Evolutionary conservation across 257 asterid genomes (phyloP), one percentile per base, ranked within the genome.

Genomic region (Gentiana macrophylla): DNA sequence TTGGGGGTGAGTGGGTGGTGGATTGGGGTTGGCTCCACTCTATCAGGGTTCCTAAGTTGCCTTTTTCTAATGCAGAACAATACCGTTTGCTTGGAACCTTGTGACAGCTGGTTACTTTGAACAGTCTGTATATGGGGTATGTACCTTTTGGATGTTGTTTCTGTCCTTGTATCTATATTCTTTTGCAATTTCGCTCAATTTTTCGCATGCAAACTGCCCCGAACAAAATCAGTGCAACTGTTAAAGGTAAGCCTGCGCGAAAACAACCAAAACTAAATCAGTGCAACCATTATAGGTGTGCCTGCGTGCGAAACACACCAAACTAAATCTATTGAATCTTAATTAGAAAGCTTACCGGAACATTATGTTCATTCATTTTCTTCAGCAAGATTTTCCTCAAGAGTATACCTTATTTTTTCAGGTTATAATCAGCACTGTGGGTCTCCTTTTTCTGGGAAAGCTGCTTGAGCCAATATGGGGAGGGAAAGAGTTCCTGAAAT

Each of bases 81-180:
- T 89, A 60, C 97, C 97, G 37, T 89, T 89, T 65, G 97, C 84
- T 67, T 89, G 97, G 97, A 89, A 89, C 79, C 95, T 89, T 66
- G 34, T 89, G 59, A 89, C 97, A 48, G 89, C 95, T 61, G 97
- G 97, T 63, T 89, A 89, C 64, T 57, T 79, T 58, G 95, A 89
- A 69, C 97, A 86, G 57, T 76, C 95, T 47, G 56, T 86, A 69
- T 61, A 76, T 55, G 97, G 97, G 89, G 97, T 89, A 82, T 64
- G 80, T 57, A 35, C 52, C 61, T 49, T 66, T 66, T 55, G 37
- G 44, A 52, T 37, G n/a, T 35, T 56, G 52, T 12, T 52, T 10
- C 10, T 41, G 12, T 32, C 49, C 33, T 35, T 56, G 1, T 51
- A 5, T 38, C 10, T 41, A 4, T 41, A 41, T 35, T 4, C 34